phyloP scores from a whole-genome alignment of 176 grass and related monocot genomes.

The Miscanthus lutarioriparius region DNA sequence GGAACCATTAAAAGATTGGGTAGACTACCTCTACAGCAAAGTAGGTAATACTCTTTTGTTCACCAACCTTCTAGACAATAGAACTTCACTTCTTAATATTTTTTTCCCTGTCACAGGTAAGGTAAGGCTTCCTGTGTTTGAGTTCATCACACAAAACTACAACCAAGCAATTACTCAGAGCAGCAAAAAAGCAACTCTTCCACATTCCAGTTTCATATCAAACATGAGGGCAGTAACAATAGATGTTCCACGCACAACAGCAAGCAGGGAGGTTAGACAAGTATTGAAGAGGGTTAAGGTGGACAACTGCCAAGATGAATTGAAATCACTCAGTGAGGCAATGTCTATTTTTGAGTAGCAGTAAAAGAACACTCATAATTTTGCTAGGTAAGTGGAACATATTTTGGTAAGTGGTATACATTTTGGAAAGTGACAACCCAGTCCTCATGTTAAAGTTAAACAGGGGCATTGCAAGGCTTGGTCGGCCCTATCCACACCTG shows the following conservation, averaged over 20 bases:
- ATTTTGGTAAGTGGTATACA: not conserved
- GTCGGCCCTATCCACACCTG: not conserved
- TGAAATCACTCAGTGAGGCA: not conserved
- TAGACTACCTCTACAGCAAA: not conserved
- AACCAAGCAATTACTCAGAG: not conserved
- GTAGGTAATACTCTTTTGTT: not conserved
- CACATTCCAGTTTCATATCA: not conserved
- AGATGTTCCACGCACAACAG: not conserved
- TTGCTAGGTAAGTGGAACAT: not conserved
- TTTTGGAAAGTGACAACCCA: constrained; percentile 14
- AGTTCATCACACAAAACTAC: not conserved
- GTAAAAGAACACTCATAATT: not conserved
- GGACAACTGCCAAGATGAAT: not conserved
- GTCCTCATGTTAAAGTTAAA: not conserved
- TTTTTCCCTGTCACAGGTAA: not conserved
- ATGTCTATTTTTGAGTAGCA: not conserved
- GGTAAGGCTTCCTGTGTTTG: not conserved
- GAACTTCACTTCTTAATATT: not conserved
- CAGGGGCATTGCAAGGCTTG: not conserved
- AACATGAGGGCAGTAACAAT: not conserved
- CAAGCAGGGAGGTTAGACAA: not conserved
- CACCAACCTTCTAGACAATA: not conserved
- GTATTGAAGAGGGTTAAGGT: not conserved
- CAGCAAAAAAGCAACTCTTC: not conserved
- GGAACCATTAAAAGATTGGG: not conserved